Percentiles rank a stretch among this genome's conserved stretches.
phyloP scores from a whole-genome alignment of 2,329 filamentous ascomycete species.

The Lasiodiplodia citricola region DNA sequence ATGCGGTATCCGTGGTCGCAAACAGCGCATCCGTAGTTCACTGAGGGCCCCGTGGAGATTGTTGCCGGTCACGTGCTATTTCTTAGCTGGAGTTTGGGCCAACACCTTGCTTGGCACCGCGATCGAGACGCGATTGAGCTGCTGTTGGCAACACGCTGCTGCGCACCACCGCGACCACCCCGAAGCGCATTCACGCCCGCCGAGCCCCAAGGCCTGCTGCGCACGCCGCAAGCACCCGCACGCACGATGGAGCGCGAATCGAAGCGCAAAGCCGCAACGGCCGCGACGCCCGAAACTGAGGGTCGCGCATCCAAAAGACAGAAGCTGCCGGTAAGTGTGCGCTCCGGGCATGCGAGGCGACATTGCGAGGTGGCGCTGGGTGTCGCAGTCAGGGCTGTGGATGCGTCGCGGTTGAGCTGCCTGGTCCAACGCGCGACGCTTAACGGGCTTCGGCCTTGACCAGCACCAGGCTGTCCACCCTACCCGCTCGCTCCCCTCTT shows the following conservation, averaged over 20 bases:
- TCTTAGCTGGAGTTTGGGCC: constrained; percentile 10
- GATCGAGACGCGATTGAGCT: constrained; percentile 27
- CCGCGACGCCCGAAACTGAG: constrained; percentile 56
- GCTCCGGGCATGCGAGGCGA: not conserved
- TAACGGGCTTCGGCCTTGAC: constrained; percentile 28
- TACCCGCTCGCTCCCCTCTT: constrained; percentile 36
- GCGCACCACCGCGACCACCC: constrained; percentile 25
- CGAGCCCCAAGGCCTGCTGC: constrained; percentile 1
- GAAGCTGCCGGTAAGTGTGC: constrained; percentile 62
- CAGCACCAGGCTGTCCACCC: constrained; percentile 33
- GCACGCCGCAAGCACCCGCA: constrained; percentile 1
- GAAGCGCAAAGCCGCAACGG: constrained; percentile 62
- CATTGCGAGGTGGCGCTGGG: constrained; percentile 19
- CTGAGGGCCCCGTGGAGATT: not conserved
- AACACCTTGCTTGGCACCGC: constrained; percentile 20
- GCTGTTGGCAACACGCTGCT: constrained; percentile 25
- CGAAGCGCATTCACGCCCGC: constrained; percentile 23
- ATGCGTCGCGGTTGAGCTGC: constrained; percentile 26
- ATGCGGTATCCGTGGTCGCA: constrained; percentile 10
- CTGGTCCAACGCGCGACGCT: constrained; percentile 27
- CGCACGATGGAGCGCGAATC: constrained; percentile 49
- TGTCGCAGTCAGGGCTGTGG: constrained; percentile 28
- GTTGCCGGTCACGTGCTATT: constrained; percentile 3
- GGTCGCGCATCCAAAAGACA: constrained; percentile 63
- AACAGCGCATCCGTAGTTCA: not conserved